phyloP scores from a whole-genome alignment of 208 protist genomes.

The Wallacemonas collosoma region DNA sequence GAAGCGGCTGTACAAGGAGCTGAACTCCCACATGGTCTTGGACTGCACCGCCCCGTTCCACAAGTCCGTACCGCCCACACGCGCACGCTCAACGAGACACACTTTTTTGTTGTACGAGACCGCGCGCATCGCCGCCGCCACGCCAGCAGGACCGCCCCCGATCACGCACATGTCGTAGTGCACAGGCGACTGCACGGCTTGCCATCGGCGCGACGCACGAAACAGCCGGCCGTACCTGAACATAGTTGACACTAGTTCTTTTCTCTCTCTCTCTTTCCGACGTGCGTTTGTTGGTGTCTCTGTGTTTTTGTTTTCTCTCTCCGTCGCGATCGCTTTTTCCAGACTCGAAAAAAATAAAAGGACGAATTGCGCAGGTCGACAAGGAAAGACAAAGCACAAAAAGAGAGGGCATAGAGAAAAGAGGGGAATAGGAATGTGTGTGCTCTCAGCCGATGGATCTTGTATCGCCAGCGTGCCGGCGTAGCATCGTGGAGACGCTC shows the following conservation, averaged over 20 bases:
- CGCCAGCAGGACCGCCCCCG: conserved; percentile 71
- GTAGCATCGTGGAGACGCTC: no score
- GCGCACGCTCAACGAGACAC: conserved; percentile 65
- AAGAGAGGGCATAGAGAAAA: no score
- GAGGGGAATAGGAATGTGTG: no score
- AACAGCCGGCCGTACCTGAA: not conserved
- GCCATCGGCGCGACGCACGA: conserved; percentile 14
- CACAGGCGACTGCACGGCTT: conserved; percentile 22
- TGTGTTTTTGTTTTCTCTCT: no score
- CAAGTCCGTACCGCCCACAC: conserved; percentile 69
- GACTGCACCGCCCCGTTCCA: conserved; percentile 85
- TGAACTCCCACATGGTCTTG: conserved; percentile 85
- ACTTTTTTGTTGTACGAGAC: conserved; percentile 76
- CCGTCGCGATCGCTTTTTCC: no score
- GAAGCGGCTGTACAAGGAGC: conserved; percentile 45
- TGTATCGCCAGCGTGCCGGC: no score
- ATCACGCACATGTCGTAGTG: conserved; percentile 85
- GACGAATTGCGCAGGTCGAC: no score
- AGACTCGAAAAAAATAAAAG: no score
- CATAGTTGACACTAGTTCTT: not conserved
- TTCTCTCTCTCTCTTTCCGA: not conserved
- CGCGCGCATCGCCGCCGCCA: conserved; percentile 73
- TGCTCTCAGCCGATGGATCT: no score
- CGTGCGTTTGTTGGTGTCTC: no score
- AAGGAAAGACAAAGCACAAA: no score